Percentiles rank a stretch among this genome's conserved stretches.
Conservation (phyloP, 225 moss, liverwort and hornwort genomes). For the Thuidium tamariscinum region DNA sequence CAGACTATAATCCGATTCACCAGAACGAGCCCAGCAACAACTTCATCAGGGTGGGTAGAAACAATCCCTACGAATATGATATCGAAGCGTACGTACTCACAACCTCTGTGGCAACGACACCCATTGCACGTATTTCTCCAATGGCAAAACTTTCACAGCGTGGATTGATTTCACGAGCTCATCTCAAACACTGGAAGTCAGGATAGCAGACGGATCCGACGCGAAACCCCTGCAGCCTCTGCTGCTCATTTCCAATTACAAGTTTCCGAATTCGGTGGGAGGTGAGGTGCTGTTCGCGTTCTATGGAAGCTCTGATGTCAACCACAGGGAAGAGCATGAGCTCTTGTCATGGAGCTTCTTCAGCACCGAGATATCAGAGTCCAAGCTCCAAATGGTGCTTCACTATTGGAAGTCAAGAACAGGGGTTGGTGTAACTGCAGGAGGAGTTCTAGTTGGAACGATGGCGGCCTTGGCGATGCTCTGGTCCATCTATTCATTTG, state of each 20-base stretch:
- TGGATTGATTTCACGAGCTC: not conserved
- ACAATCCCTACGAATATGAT: not conserved
- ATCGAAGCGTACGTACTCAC: not conserved
- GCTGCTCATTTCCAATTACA: not conserved
- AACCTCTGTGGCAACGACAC: not conserved
- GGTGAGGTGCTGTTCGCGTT: not conserved
- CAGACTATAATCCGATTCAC: not conserved
- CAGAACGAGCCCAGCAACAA: not conserved
- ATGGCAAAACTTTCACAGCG: not conserved
- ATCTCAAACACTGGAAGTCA: not conserved
- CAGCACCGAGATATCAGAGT: not conserved
- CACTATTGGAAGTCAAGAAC: not conserved
- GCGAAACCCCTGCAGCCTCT: not conserved
- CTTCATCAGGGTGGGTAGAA: not conserved
- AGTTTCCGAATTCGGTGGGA: not conserved
- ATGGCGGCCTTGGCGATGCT: too few relatives aligned
- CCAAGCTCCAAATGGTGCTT: not conserved
- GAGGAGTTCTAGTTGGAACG: too few relatives aligned
- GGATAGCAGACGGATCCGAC: not conserved
- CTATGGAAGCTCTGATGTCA: not conserved
- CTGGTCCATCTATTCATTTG: too few relatives aligned
- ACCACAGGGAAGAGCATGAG: not conserved
- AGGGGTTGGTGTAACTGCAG: not conserved
- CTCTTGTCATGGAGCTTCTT: not conserved
- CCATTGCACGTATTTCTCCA: too few relatives aligned